These are phyloP conservation scores for Beauveria varroae DNA, from an alignment of 2,329 filamentous ascomycete species.

Conservation along the genomic window DNA sequence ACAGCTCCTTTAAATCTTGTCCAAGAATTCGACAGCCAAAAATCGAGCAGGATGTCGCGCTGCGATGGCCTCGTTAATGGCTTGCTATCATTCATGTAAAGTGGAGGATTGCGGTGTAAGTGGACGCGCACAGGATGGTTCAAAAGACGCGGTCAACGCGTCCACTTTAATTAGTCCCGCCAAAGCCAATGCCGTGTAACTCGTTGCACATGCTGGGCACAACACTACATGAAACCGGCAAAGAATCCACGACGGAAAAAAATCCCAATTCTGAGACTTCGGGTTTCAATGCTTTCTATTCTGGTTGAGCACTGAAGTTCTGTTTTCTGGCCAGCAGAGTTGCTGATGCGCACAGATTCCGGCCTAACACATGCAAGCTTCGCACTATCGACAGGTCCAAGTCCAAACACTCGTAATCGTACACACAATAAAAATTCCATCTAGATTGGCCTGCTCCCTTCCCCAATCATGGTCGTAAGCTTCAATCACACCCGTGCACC, in stretches of 20 bases:
- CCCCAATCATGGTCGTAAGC: neutral
- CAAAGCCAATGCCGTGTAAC: too few relatives aligned
- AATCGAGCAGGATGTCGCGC: neutral
- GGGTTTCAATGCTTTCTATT: neutral
- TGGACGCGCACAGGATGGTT: neutral
- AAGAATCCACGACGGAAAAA: neutral
- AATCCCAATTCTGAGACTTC: neutral
- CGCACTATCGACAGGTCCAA: constrained; percentile 1
- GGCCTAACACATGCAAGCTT: neutral
- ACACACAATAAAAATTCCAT: constrained; percentile 4
- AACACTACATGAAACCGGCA: neutral
- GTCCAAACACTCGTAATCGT: constrained; percentile 7
- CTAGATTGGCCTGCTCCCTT: neutral
- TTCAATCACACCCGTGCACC: neutral
- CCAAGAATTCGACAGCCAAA: neutral
- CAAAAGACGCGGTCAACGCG: constrained; percentile 6
- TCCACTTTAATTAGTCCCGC: constrained; percentile 6
- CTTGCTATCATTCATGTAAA: neutral
- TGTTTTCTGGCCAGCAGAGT: neutral
- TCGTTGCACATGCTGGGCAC: neutral
- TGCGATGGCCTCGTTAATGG: neutral
- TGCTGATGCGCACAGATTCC: neutral
- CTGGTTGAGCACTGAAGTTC: neutral
- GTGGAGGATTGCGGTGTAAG: neutral
- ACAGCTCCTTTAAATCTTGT: neutral